These are phyloP conservation scores for Aspergillus coremiiformis DNA, from an alignment of 495 filamentous ascomycete species.

Conservation along the genomic window DNA sequence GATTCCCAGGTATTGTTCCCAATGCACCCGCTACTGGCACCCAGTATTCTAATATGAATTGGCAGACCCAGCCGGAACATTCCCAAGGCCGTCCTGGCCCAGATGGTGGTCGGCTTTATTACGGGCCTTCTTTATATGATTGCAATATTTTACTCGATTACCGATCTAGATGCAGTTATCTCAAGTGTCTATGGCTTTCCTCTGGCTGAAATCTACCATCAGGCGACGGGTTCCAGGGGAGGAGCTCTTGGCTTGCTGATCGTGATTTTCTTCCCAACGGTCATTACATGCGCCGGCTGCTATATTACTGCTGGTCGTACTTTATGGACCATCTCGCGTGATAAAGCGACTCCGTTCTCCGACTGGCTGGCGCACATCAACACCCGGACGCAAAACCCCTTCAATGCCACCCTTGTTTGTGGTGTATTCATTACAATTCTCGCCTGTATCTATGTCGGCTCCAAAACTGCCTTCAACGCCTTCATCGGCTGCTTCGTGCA, in stretches of 20 bases:
- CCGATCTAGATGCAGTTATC: constrained; percentile 31
- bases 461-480: constrained; percentile 64
- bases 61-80: constrained; percentile 39
- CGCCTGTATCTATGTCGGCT: constrained; percentile 70
- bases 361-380: constrained; percentile 35
- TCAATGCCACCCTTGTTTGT: constrained; percentile 58
- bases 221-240: constrained; percentile 61
- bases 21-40: neutral
- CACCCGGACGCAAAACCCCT: constrained; percentile 51
- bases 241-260: constrained; percentile 55
- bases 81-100: constrained; percentile 46
- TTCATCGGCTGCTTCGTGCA: constrained; percentile 67
- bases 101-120: constrained; percentile 44
- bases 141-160: constrained; percentile 47
- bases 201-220: constrained; percentile 67
- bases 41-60: neutral
- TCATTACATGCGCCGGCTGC: constrained; percentile 59
- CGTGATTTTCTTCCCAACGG: constrained; percentile 56
- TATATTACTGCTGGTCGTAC: constrained; percentile 68
- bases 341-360: constrained; percentile 47
- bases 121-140: constrained; percentile 45
- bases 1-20: constrained; percentile 51
- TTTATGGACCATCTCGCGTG: constrained; percentile 73
- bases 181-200: constrained; percentile 55
- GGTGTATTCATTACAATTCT: constrained; percentile 55